Evolutionary conservation across 371 early-diverging fungal genomes (phyloP).

Genomic region (Mortierella sp.): DNA sequence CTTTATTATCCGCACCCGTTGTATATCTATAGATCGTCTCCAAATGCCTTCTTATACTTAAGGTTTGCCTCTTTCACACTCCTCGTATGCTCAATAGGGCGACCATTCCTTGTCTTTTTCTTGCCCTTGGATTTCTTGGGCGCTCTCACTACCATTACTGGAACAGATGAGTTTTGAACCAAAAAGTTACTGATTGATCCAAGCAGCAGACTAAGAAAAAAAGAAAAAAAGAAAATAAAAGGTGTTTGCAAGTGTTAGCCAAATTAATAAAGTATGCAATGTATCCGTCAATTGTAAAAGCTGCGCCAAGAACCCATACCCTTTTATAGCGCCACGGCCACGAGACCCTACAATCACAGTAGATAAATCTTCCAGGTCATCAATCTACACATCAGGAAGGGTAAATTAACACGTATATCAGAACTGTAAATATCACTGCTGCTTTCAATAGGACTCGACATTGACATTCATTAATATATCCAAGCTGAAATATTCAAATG

Average conservation of each 20-base stretch:
- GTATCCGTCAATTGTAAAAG: not conserved
- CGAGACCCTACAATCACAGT: slow-evolving; percentile 72
- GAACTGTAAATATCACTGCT: too few species aligned
- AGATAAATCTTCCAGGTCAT: slow-evolving; percentile 59
- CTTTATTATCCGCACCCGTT: not conserved
- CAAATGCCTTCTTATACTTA: slow-evolving; percentile 46
- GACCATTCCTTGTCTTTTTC: slow-evolving; percentile 37
- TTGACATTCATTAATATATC: too few species aligned
- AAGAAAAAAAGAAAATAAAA: not conserved
- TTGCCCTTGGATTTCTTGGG: slow-evolving; percentile 63
- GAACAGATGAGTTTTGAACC: slow-evolving; percentile 71
- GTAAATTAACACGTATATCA: not conserved
- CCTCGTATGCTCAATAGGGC: slow-evolving; percentile 33
- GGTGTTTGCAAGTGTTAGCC: not conserved
- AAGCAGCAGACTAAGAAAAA: slow-evolving; percentile 57
- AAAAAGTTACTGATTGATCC: slow-evolving; percentile 71
- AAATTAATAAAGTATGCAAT: too few species aligned
- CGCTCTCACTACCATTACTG: slow-evolving; percentile 70
- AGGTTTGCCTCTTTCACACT: slow-evolving; percentile 46
- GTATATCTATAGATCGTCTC: slow-evolving; percentile 13
- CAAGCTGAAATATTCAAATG: not conserved
- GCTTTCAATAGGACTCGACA: too few species aligned
- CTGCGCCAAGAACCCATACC: slow-evolving; percentile 48
- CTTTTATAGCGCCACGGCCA: slow-evolving; percentile 67
- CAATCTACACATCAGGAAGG: slow-evolving; percentile 48